Evolutionary conservation across 257 asterid species (phyloP).

Genomic region (Solanum chmielewskii): DNA sequence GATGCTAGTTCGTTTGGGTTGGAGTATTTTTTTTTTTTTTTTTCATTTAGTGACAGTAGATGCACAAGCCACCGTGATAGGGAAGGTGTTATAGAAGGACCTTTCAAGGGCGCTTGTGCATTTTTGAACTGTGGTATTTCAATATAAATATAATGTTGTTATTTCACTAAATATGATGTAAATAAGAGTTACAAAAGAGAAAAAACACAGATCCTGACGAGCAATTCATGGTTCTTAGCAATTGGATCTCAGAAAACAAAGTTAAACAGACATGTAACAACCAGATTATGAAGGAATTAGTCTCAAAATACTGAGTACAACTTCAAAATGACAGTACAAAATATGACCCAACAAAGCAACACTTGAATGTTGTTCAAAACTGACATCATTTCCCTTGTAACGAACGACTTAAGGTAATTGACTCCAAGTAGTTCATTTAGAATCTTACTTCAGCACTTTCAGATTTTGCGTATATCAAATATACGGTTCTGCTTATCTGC

Average conservation of each 20-base stretch:
- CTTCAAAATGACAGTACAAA: background rate
- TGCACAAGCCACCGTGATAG: slow-evolving; percentile 53
- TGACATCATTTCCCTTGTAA: background rate
- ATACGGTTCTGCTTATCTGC: background rate
- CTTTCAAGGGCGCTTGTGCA: slow-evolving; percentile 51
- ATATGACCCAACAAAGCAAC: background rate
- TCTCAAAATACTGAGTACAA: background rate
- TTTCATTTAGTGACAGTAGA: background rate
- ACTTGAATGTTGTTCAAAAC: background rate
- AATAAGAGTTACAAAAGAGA: background rate
- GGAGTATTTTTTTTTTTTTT: background rate
- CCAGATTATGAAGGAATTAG: background rate
- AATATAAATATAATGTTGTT: background rate
- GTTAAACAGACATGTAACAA: background rate
- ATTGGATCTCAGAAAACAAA: background rate
- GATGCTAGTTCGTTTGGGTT: background rate
- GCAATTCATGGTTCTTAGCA: background rate
- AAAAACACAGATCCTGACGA: background rate
- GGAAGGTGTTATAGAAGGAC: background rate
- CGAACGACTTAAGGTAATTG: background rate
- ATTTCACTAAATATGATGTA: background rate
- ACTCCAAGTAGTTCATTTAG: background rate
- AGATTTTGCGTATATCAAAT: background rate
- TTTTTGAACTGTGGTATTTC: background rate
- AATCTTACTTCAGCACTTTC: background rate